A percentile compares a stretch with the other conserved stretches of the same genome.
Evolutionary conservation across 805 yeast species (phyloP).

Genomic region (Teunomyces pallodes): DNA sequence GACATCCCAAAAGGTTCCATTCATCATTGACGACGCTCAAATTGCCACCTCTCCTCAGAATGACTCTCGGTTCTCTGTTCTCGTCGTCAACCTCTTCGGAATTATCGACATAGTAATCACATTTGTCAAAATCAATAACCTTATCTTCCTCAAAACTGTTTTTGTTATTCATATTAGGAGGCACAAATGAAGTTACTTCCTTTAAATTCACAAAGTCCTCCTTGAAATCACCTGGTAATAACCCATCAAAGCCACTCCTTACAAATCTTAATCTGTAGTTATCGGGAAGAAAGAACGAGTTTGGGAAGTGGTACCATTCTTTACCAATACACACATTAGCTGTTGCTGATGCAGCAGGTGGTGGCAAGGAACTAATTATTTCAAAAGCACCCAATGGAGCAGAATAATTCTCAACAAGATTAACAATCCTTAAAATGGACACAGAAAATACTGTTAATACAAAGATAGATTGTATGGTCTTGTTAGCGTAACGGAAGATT

Average conservation of each 20-base stretch:
- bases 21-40: conserved; percentile 13
- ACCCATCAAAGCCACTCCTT: conserved; percentile 77
- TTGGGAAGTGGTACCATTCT: conserved; percentile 93
- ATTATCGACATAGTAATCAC: conserved; percentile 74
- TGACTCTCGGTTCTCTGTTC: conserved; percentile 30
- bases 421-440: conserved; percentile 50
- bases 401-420: conserved; percentile 63
- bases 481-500: conserved; percentile 6
- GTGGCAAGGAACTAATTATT: conserved; percentile 8
- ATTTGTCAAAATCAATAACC: conserved; percentile 45
- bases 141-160: conserved; percentile 65
- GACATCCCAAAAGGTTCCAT: conserved; percentile 53
- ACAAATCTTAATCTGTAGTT: conserved; percentile 65
- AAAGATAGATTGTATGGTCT: conserved; percentile 15
- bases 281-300: conserved; percentile 75
- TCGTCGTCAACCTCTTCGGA: conserved; percentile 33
- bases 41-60: conserved; percentile 15
- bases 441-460: conserved; percentile 31
- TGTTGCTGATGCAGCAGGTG: background rate
- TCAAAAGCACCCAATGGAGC: conserved; percentile 54
- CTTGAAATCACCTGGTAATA: conserved; percentile 82
- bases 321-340: conserved; percentile 81
- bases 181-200: conserved; percentile 44
- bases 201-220: conserved; percentile 33
- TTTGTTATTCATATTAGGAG: conserved; percentile 70